Base-by-base conservation (phyloP, 108 stramenopile genomes). In the Cyclostephanos invisitatus region DNA sequence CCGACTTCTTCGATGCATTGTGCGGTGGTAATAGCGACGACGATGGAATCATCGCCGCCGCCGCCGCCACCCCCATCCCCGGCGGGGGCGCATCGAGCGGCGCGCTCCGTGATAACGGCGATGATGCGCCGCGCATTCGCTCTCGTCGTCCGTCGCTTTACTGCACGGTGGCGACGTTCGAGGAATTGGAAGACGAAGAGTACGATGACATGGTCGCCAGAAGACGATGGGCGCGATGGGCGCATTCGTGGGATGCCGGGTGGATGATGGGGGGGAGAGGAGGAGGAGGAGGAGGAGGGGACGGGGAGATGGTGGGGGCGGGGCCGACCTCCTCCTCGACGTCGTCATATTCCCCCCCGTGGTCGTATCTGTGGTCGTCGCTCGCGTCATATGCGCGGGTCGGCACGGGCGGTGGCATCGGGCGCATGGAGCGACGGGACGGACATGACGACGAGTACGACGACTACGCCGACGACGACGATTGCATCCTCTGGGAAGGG, bases 1-100 rank as follows among this genome's bases (percentile, higher is more conserved):
- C 73, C 18, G 85, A 89, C 21, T 91, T 91, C 64, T 91, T 85
- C 70, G 85, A 91, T 54, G 56, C 11, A 12, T 56, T 69, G 15
- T 69, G 68, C 54, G 38, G 37, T 2, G 7, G 37, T 44, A 22
- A n/a, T n/a, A n/a, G n/a, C n/a, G n/a, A n/a, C n/a, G n/a, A n/a
- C n/a, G n/a, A 51, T 25, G 53, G 35, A 21, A 68, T 32, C n/a
- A 22, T 51, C 17, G 53, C 50, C 21, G 36, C 27, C 22, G 50
- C 47, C 21, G 5, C 40, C 40, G 40, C 40, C 40, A 8, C 40
- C 40, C 40, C 40, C 7, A 8, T 7, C 36, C 36, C 36, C 40
- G 40, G 40, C 47, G 50, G 25, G 32, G 4, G 2, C 32, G 32
- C 32, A 4, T 32, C 32, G 32, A 5, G 11, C 12, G 55, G 7